Evolutionary conservation across 2,329 filamentous ascomycete species (phyloP), one percentile per base, ranked within the genome.

Genomic region (Colletotrichum endophyticum): DNA sequence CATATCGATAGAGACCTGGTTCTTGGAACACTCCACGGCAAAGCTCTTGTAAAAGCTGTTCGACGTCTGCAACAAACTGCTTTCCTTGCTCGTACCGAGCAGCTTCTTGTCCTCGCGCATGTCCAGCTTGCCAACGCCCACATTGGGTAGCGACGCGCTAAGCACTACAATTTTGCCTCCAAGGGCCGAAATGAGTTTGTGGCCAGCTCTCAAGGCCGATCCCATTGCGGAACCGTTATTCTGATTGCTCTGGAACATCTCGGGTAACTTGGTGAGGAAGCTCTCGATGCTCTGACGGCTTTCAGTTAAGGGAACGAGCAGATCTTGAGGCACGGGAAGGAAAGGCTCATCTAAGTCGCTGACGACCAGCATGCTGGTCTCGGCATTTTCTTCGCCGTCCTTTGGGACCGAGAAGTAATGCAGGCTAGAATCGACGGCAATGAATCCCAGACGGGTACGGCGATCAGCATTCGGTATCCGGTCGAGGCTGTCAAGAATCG

Each of bases 41-140:
- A 99, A 99, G 81, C 95, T 98, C 90, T 99, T 99, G 91, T 99
- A 99, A 86, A 99, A 99, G 82, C 95, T 96, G 87, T 96, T 98
- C 56, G 92, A 95, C 0, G 97, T 98, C 84, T 99, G 96, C 69
- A 99, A 88, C 36, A 99, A 90, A 77, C 91, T 89, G 79, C 92
- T 95, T 84, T 99, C 97, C 85, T 98, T 98, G 79, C 94, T 96
- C 2, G 97, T 99, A 44, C 97, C 97, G 28, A 99, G 89, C 19
- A 98, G 87, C 86, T 98, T 98, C 89, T 98, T 98, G 85, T 99
- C 96, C 86, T 99, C 96, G 81, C 97, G 92, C 92, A 98, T 95
- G 49, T 98, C 96, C 72, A 98, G 92, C 87, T 96, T 96, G 74
- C 96, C 97, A 78, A 94, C 93, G 75, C 97, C 97, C 77, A 98